Evolutionary conservation across 169 alveolate species (phyloP).

Genomic region (Plasmodium inui): DNA sequence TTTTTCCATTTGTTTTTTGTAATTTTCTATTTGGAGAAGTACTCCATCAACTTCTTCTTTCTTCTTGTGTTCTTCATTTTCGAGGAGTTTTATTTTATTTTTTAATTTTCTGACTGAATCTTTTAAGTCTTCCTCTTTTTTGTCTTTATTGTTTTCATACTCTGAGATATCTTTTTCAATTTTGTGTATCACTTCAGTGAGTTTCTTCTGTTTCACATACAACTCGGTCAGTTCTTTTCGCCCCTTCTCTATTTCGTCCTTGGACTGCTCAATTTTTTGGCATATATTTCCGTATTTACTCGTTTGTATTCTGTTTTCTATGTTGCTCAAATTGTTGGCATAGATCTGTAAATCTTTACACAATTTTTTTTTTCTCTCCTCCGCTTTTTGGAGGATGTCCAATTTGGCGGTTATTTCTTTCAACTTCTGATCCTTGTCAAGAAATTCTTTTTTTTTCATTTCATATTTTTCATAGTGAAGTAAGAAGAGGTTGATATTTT

Average conservation of each 20-base stretch:
- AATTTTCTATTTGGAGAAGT: constrained; percentile 75
- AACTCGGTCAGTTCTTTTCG: constrained; percentile 67
- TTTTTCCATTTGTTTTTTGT: constrained; percentile 68
- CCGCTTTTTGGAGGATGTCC: constrained; percentile 69
- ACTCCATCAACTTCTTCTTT: constrained; percentile 78
- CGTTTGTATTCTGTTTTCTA: constrained; percentile 77
- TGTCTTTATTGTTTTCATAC: constrained; percentile 76
- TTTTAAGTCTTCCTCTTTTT: constrained; percentile 78
- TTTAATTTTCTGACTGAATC: constrained; percentile 74
- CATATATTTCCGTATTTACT: constrained; percentile 68
- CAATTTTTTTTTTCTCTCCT: constrained; percentile 74
- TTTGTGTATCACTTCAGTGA: constrained; percentile 80
- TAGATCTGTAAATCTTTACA: constrained; percentile 72
- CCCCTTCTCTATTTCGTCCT: constrained; percentile 69
- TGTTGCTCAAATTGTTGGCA: constrained; percentile 66
- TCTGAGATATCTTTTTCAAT: constrained; percentile 79
- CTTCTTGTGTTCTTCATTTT: constrained; percentile 76
- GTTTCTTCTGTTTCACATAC: constrained; percentile 77
- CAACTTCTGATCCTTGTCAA: constrained; percentile 67
- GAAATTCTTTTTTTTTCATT: constrained; percentile 53
- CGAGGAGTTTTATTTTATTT: constrained; percentile 77
- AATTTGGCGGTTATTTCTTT: constrained; percentile 49
- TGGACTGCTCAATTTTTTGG: constrained; percentile 53
- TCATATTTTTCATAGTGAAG: constrained; percentile 70
- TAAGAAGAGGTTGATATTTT: constrained; percentile 78